A percentile compares a stretch with the other conserved stretches of the same genome.
Evolutionary conservation across 1,139 yeast genomes (phyloP).

Genomic region (Debaryomyces nepalensis): DNA sequence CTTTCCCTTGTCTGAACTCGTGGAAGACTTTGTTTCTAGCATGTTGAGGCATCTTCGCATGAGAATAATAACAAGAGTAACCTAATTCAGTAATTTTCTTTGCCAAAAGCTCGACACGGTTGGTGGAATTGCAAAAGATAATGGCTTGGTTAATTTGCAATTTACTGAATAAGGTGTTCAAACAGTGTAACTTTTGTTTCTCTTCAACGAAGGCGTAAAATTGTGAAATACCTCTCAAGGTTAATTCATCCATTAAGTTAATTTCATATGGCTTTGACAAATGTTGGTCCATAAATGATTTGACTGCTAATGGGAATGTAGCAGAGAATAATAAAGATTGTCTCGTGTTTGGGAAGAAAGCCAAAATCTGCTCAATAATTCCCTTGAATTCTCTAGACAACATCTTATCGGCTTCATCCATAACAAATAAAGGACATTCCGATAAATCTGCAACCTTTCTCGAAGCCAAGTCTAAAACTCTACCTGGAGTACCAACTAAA

Average conservation of each 20-base stretch:
- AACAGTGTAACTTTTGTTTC: constrained; percentile 91
- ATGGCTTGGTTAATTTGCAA: constrained; percentile 95
- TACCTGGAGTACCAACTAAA: constrained; percentile 94
- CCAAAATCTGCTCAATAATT: constrained; percentile 84
- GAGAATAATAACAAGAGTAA: constrained; percentile 95
- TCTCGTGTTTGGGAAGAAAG: constrained; percentile 77
- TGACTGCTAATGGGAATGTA: constrained; percentile 93
- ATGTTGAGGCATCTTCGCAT: constrained; percentile 96
- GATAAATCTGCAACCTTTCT: constrained; percentile 86
- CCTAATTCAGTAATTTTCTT: constrained; percentile 96
- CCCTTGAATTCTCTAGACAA: constrained; percentile 87
- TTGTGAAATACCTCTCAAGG: constrained; percentile 94
- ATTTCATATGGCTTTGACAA: constrained; percentile 92
- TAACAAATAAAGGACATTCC: constrained; percentile 85
- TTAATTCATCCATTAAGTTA: constrained; percentile 95
- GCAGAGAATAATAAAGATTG: constrained; percentile 93
- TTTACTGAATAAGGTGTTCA: constrained; percentile 92
- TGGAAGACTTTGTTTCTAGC: constrained; percentile 98
- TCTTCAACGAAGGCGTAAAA: constrained; percentile 98
- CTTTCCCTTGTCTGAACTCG: constrained; percentile 97
- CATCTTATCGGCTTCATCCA: constrained; percentile 99
- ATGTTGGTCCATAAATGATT: constrained; percentile 90
- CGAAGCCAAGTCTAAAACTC: constrained; percentile 92
- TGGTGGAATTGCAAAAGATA: constrained; percentile 95
- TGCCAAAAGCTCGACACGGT: constrained; percentile 93